Evolutionary conservation across 176 grass and related monocot species (phyloP), one percentile per base, ranked within the genome.

Genomic region (Lolium rigidum): DNA sequence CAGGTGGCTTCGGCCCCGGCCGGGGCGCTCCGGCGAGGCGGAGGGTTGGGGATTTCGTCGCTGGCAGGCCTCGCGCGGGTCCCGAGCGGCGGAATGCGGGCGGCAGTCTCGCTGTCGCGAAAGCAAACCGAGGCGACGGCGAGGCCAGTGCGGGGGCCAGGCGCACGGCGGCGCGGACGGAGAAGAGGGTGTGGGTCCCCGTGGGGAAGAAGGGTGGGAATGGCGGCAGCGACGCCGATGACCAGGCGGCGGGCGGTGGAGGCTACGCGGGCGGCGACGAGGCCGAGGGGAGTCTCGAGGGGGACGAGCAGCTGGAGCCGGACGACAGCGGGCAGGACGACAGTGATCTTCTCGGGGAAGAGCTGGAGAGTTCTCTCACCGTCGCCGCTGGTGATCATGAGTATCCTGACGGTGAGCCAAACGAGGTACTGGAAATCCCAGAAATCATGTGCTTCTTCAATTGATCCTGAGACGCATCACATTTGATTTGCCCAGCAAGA

Each of bases 131-230:
- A 0, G 70, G 86, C 41, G 41, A 1, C 41, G 41, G 41, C 21
- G 43, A 49, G 71, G 37, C 46, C 12, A 2, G 56, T 3, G 25
- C 18, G 13, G 48, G 10, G 50, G 1, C 16, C 28, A 3, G 67
- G 50, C 7, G 7, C 48, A 18, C 26, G 26, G 50, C 48, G 18
- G 6, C 2, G 35, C 71, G 8, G 57, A 66, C 74, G 84, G 77
- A 41, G 39, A 71, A 70, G 26, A 83, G 47, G 63, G 65, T 88
- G 50, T 87, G 89, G 92, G 84, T 91, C 24, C 61, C 83, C 81
- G 83, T 86, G 21, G 44, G 58, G 80, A 91, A 58, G 80, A 81
- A 87, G 62, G 67, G 10, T 0, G 74, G 16, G n/a, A 22, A 18
- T 0, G 46, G 46, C 31, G 17, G 54, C 10, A 50, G 58, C 39